Percentiles rank a stretch among this genome's conserved stretches.
These are phyloP conservation scores for Xylaria bambusicola DNA, from an alignment of 495 filamentous ascomycete species.

Conservation along the genomic window DNA sequence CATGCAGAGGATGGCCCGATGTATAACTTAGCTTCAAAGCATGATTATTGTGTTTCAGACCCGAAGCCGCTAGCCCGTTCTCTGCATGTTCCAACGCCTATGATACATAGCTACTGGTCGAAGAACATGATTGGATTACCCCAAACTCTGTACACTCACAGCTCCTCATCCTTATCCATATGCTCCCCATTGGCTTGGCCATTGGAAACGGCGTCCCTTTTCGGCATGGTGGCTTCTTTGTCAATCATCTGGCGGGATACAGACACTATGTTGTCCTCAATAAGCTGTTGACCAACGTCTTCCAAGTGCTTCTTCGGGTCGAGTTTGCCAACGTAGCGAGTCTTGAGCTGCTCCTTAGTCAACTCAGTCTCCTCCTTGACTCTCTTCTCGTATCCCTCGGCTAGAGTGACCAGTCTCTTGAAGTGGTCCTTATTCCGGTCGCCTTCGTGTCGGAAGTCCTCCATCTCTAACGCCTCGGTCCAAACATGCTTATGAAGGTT, in stretches of 20 bases:
- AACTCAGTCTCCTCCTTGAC: slow-evolving; percentile 98
- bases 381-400: slow-evolving; percentile 96
- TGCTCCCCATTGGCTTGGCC: slow-evolving; percentile 56
- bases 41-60: slow-evolving; percentile 24
- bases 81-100: slow-evolving; percentile 36
- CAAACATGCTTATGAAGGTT: slow-evolving; percentile 99
- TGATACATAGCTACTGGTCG: slow-evolving; percentile 31
- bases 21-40: slow-evolving; percentile 16
- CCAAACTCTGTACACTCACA: slow-evolving; percentile 30
- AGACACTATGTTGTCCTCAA: slow-evolving; percentile 98
- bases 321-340: slow-evolving; percentile 96
- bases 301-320: slow-evolving; percentile 99
- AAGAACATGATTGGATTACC: slow-evolving; percentile 22
- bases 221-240: slow-evolving; percentile 80
- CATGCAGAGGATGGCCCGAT: neutral
- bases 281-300: slow-evolving; percentile 90
- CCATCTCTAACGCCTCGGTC: slow-evolving; percentile 97
- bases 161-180: slow-evolving; percentile 57
- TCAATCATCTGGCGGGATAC: slow-evolving; percentile 98
- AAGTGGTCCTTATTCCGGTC: slow-evolving; percentile 81
- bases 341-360: slow-evolving; percentile 97
- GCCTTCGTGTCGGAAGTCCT: slow-evolving; percentile 86
- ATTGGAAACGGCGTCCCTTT: slow-evolving; percentile 54
- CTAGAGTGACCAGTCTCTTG: slow-evolving; percentile 81
- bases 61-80: slow-evolving; percentile 30